Conservation (phyloP, 2,329 filamentous ascomycete species). For the Clonostachys rhizophaga region DNA sequence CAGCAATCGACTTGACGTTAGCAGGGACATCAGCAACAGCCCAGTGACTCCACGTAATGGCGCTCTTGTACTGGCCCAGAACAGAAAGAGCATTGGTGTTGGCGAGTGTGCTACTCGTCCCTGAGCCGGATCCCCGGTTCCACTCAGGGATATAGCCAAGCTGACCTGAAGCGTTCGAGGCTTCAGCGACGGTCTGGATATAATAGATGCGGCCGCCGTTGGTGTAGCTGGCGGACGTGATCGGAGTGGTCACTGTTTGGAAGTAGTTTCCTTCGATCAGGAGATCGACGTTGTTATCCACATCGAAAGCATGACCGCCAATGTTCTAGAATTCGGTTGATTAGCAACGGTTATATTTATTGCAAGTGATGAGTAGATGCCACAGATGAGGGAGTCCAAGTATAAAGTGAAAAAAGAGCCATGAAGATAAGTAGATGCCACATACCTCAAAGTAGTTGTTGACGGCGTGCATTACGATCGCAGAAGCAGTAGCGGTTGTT, state of each 20-base stretch:
- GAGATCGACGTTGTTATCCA: conserved; percentile 32
- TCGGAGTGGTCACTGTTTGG: conserved; percentile 39
- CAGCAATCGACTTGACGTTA: neutral
- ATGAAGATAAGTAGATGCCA: no score
- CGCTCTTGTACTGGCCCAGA: neutral
- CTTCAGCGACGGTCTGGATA: neutral
- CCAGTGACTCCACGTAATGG: neutral
- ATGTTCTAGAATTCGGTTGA: conserved; percentile 26
- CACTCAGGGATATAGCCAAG: neutral
- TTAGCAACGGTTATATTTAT: no score
- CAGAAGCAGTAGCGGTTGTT: conserved; percentile 49
- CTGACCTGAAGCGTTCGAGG: neutral
- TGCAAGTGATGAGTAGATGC: no score
- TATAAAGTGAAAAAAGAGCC: no score
- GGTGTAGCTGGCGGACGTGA: neutral
- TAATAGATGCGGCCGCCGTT: neutral
- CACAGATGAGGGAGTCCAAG: no score
- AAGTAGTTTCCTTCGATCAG: conserved; percentile 55
- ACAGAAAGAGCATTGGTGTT: neutral
- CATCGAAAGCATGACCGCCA: conserved; percentile 52
- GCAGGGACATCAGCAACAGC: neutral
- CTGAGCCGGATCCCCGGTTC: neutral
- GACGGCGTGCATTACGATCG: conserved; percentile 52
- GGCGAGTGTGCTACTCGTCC: neutral
- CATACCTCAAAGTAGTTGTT: conserved; percentile 51